phyloP scores from a whole-genome alignment of 305 asterid genomes.

The Fraxinus velutina region DNA sequence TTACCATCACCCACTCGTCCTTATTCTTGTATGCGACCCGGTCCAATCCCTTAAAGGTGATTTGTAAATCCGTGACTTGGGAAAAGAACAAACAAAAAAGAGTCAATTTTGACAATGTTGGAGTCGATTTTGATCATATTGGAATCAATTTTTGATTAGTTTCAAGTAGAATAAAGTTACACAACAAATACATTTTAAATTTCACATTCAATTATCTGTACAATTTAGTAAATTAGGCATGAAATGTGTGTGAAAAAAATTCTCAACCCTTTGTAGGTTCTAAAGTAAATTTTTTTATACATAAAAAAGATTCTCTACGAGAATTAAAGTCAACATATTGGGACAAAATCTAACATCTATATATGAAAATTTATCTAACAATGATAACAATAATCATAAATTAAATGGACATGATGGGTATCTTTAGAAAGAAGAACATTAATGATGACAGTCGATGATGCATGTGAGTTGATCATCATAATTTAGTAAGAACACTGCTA shows the following conservation, averaged over 20 bases:
- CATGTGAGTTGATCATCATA: background rate
- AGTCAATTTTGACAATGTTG: too few species aligned
- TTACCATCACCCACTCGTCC: background rate
- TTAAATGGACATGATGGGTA: too few species aligned
- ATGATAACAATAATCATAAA: too few species aligned
- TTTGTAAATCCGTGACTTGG: background rate
- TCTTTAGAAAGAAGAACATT: background rate
- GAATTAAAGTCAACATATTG: background rate
- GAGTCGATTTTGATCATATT: background rate
- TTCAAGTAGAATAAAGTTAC: background rate
- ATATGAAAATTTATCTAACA: background rate
- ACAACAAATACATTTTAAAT: background rate
- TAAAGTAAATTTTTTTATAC: too few species aligned
- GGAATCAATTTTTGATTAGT: background rate
- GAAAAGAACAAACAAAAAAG: too few species aligned
- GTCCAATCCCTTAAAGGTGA: background rate
- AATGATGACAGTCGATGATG: background rate
- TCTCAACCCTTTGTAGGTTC: too few species aligned
- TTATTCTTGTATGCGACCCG: background rate
- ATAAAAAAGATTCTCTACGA: too few species aligned
- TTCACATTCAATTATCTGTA: background rate
- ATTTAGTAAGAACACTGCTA: too few species aligned
- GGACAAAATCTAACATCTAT: background rate
- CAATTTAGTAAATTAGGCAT: background rate
- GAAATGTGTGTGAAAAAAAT: background rate